A percentile compares a stretch with the other conserved stretches of the same genome.
phyloP scores from a whole-genome alignment of 176 grass and related monocot genomes.

The Eragrostis nindensis region DNA sequence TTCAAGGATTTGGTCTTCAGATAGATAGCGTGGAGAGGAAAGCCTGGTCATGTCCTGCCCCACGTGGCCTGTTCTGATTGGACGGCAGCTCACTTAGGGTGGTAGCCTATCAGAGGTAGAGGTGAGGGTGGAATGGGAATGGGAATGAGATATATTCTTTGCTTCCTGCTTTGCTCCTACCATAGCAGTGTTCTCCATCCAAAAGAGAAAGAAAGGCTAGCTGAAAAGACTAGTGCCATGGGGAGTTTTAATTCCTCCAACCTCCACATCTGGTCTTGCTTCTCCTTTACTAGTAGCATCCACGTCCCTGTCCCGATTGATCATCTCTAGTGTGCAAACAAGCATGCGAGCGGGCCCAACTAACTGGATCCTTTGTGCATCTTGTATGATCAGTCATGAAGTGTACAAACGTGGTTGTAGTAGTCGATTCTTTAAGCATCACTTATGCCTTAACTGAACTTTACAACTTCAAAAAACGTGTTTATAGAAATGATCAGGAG shows the following conservation, averaged over 20 bases:
- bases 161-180: constrained; percentile 48
- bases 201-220: constrained; percentile 54
- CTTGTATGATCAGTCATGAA: too few species aligned
- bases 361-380: too few species aligned
- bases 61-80: constrained; percentile 11
- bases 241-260: constrained; percentile 60
- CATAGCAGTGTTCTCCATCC: constrained; percentile 10
- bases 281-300: constrained; percentile 57
- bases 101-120: too few species aligned
- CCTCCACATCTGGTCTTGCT: constrained; percentile 52
- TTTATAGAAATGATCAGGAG: too few species aligned
- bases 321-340: constrained; percentile 22
- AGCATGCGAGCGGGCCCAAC: too few species aligned
- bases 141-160: constrained; percentile 63
- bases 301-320: constrained; percentile 25
- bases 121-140: constrained; percentile 24
- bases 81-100: background rate
- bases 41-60: constrained; percentile 33
- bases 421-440: too few species aligned
- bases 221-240: constrained; percentile 63
- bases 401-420: too few species aligned
- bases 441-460: too few species aligned
- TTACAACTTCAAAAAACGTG: too few species aligned
- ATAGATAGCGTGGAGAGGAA: constrained; percentile 42
- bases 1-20: constrained; percentile 29